A percentile compares a stretch with the other conserved stretches of the same genome.
Evolutionary conservation across 2,329 filamentous ascomycete genomes (phyloP).

Genomic region (Alternaria sp.): DNA sequence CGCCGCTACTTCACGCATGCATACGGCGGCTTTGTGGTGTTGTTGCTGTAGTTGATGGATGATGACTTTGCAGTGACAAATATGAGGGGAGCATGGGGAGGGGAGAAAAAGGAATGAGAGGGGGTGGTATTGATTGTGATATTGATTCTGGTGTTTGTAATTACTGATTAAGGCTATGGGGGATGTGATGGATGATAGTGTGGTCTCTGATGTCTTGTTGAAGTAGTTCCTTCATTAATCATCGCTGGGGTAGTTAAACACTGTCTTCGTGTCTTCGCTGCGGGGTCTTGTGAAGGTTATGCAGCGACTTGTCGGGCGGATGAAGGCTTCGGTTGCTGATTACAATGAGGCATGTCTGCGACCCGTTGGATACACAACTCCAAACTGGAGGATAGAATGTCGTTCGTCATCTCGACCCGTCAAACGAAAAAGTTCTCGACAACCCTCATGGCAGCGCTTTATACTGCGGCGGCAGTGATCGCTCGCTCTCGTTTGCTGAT

Average conservation of each 20-base stretch:
- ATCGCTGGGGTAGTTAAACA: not conserved
- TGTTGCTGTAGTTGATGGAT: not conserved
- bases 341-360: not conserved
- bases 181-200: not conserved
- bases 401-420: not conserved
- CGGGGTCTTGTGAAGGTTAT: not conserved
- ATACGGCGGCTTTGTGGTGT: not conserved
- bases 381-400: not conserved
- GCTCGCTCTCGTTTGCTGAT: conserved; percentile 42
- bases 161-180: not conserved
- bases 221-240: not conserved
- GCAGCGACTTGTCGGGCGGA: not conserved
- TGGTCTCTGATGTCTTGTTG: not conserved
- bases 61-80: not conserved
- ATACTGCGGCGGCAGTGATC: conserved; percentile 50
- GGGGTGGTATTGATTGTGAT: not conserved
- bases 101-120: not conserved
- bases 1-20: not conserved
- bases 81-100: not conserved
- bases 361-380: not conserved
- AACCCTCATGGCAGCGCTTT: not conserved
- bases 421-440: not conserved
- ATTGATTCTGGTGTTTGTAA: not conserved
- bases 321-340: accelerated
- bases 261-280: not conserved